Percentiles rank a stretch among this genome's conserved stretches.
These are phyloP conservation scores for Candida sanyaensis DNA, from an alignment of 1,139 yeast genomes.

Conservation along the genomic window DNA sequence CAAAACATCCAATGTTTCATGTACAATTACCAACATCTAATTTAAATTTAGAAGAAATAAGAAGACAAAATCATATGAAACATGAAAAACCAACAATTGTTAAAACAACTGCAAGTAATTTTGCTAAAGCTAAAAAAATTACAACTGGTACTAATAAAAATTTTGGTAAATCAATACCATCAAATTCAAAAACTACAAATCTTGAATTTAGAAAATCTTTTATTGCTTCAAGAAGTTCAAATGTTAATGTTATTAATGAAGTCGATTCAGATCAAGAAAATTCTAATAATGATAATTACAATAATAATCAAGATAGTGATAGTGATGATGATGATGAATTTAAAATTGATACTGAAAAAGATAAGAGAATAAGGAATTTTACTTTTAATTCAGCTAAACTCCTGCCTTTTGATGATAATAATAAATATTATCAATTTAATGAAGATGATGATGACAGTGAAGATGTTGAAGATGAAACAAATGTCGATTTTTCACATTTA, in stretches of 20 bases:
- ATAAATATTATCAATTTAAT: conserved; percentile 4
- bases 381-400: conserved; percentile 8
- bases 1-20: conserved; percentile 18
- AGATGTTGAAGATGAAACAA: conserved; percentile 9
- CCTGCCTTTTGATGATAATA: conserved; percentile 2
- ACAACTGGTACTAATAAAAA: conserved; percentile 2
- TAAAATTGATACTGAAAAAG: neutral
- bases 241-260: neutral
- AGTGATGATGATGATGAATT: conserved; percentile 6
- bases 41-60: conserved; percentile 23
- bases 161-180: neutral
- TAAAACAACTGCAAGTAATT: conserved; percentile 33
- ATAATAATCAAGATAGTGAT: conserved; percentile 6
- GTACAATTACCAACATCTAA: conserved; percentile 33
- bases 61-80: conserved; percentile 24
- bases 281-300: no score
- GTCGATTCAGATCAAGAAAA: no score
- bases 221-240: conserved; percentile 24
- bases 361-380: conserved; percentile 12
- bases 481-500: conserved; percentile 5
- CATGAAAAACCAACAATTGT: conserved; percentile 23
- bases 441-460: conserved; percentile 7
- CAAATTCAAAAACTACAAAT: neutral
- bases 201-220: conserved; percentile 22
- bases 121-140: conserved; percentile 22